Evolutionary conservation across 371 early-diverging fungal genomes (phyloP).

Genomic region (Smittium mucronatum): DNA sequence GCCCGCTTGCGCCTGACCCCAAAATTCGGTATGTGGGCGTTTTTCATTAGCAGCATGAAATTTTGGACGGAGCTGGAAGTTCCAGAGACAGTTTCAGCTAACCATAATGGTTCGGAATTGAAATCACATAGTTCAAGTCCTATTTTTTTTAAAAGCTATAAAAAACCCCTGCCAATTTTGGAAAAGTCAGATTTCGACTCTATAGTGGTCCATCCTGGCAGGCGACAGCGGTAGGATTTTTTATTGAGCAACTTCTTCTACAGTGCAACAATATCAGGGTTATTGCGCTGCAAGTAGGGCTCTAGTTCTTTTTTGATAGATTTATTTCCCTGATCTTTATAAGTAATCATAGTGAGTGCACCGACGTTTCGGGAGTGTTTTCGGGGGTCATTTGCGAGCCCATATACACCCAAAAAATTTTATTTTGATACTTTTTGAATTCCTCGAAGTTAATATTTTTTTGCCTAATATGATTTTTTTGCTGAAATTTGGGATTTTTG

Average conservation of each 20-base stretch:
- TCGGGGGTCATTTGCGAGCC: background rate
- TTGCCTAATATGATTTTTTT: background rate
- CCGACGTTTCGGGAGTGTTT: background rate
- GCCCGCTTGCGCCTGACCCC: background rate
- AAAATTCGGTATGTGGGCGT: background rate
- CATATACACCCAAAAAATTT: background rate
- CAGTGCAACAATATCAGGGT: constrained; percentile 1
- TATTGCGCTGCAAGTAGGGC: background rate
- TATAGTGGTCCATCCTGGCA: constrained; percentile 1
- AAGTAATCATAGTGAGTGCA: background rate
- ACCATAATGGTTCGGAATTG: background rate
- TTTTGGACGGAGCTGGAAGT: background rate
- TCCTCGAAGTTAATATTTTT: background rate
- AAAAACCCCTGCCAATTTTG: background rate
- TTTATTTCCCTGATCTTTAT: background rate
- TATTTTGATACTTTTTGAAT: background rate
- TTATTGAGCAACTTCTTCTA: background rate
- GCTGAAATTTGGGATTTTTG: background rate
- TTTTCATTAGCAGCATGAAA: background rate
- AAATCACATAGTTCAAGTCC: background rate
- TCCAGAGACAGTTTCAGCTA: background rate
- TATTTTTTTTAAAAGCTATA: background rate
- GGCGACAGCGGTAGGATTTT: constrained; percentile 1
- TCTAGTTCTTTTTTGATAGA: background rate
- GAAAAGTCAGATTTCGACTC: constrained; percentile 4